Conservation (phyloP, 495 filamentous ascomycete species). For the Lepidopterella palustris region DNA sequence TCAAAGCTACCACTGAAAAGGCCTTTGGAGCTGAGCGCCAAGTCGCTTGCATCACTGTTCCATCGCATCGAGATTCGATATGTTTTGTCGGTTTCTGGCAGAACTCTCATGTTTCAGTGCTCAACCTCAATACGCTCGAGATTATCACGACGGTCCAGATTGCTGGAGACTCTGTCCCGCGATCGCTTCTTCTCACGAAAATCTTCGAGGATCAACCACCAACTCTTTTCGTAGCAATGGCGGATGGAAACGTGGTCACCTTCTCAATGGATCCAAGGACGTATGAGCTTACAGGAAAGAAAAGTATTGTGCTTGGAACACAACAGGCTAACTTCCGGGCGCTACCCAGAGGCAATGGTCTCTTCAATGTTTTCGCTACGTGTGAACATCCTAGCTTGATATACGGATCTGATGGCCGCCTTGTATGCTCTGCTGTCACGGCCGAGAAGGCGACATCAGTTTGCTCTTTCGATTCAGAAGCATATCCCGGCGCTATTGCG, state of each 20-base stretch:
- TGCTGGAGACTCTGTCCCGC: conserved; percentile 56
- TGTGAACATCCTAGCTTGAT: conserved; percentile 92
- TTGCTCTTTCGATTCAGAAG: conserved; percentile 72
- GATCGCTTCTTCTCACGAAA: conserved; percentile 71
- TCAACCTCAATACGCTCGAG: conserved; percentile 58
- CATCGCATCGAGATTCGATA: conserved; percentile 42
- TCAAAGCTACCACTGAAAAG: conserved; percentile 52
- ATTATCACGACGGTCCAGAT: conserved; percentile 57
- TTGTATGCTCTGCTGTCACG: conserved; percentile 93
- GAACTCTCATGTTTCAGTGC: conserved; percentile 46
- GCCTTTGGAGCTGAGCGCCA: conserved; percentile 60
- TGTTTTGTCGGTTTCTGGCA: conserved; percentile 84
- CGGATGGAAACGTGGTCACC: conserved; percentile 85
- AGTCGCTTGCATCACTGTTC: conserved; percentile 74
- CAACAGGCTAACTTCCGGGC: conserved; percentile 73
- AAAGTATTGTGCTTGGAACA: conserved; percentile 78
- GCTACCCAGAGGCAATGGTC: conserved; percentile 55
- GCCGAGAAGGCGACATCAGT: conserved; percentile 76
- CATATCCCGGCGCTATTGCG: conserved; percentile 73
- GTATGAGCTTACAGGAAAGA: conserved; percentile 59
- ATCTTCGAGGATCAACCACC: conserved; percentile 57
- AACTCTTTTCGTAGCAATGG: conserved; percentile 87
- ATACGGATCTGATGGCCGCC: conserved; percentile 77
- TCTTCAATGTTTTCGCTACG: conserved; percentile 83
- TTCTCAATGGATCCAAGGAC: conserved; percentile 61